Evolutionary conservation across 805 yeast genomes (phyloP), one percentile per base, ranked within the genome.

Genomic region (Tanozyma kutaoensis): DNA sequence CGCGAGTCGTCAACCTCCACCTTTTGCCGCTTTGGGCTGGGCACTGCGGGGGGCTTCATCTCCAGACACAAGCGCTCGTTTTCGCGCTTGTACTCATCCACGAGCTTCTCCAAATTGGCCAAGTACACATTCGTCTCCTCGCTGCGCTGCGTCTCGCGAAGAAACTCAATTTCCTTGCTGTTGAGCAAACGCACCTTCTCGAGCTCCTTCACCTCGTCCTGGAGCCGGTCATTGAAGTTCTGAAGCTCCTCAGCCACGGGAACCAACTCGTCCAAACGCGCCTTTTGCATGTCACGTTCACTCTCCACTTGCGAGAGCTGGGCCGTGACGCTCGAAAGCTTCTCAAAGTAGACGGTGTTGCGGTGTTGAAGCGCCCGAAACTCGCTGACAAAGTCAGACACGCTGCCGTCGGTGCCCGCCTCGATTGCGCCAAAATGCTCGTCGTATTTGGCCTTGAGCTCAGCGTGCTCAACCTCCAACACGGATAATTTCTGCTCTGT

Each of bases 1-100:
- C 7, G 7, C 17, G 17, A 5, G 17, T 5, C 17, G 7, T 5
- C 7, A 15, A 15, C 17, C 17, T 15, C 17, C 17, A 15, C n/a
- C n/a, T n/a, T n/a, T n/a, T n/a, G n/a, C n/a, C n/a, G n/a, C n/a
- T n/a, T n/a, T n/a, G n/a, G n/a, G n/a, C n/a, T n/a, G n/a, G n/a
- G n/a, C n/a, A n/a, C n/a, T n/a, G n/a, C n/a, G n/a, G n/a, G n/a
- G n/a, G n/a, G n/a, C n/a, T n/a, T n/a, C n/a, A n/a, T n/a, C n/a
- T n/a, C n/a, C n/a, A n/a, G n/a, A n/a, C 64, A 55, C 8, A 72
- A 40, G 13, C 50, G 56, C 21, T 58, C 58, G 3, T 72, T 50
- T 37, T 72, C 72, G 11, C 40, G 40, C 37, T 71, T 73, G 38
- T 75, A 72, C 3, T 66, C 70, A 23, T 66, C 73, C 2, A 76